These are phyloP conservation scores for Phyllostachys edulis DNA, from an alignment of 176 grass and related monocot species.

Conservation along the genomic window DNA sequence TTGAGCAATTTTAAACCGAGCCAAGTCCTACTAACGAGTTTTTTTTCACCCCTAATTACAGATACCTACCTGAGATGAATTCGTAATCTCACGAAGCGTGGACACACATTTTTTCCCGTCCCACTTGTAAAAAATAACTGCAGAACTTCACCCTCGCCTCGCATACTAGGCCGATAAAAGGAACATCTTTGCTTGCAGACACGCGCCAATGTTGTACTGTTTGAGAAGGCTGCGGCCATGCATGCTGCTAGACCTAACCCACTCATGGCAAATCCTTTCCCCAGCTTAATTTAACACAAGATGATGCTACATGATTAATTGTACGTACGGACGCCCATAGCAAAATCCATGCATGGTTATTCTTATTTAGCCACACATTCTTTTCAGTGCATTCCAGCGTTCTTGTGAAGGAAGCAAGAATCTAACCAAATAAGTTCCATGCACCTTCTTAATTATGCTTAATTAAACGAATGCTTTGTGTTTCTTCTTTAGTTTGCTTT, in stretches of 20 bases:
- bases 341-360: constrained; percentile 2
- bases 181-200: background rate
- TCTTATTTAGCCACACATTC: background rate
- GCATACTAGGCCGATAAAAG: background rate
- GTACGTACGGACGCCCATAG: constrained; percentile 28
- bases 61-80: background rate
- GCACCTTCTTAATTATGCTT: background rate
- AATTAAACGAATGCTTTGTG: background rate
- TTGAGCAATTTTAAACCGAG: no score
- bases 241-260: constrained; percentile 47
- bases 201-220: background rate
- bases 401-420: constrained; percentile 43
- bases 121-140: background rate
- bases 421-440: background rate
- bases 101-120: background rate
- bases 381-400: background rate
- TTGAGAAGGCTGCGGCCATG: constrained; percentile 2
- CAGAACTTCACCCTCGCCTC: background rate
- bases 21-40: no score
- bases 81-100: accelerated
- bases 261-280: constrained; percentile 42
- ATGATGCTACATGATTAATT: constrained; percentile 33
- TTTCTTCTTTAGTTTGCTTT: constrained; percentile 6
- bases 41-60: background rate
- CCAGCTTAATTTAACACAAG: constrained; percentile 28